Evolutionary conservation across 192 early-diverging fungal species (phyloP), one percentile per base, ranked within the genome.

Genomic region (Coemansia sp.): DNA sequence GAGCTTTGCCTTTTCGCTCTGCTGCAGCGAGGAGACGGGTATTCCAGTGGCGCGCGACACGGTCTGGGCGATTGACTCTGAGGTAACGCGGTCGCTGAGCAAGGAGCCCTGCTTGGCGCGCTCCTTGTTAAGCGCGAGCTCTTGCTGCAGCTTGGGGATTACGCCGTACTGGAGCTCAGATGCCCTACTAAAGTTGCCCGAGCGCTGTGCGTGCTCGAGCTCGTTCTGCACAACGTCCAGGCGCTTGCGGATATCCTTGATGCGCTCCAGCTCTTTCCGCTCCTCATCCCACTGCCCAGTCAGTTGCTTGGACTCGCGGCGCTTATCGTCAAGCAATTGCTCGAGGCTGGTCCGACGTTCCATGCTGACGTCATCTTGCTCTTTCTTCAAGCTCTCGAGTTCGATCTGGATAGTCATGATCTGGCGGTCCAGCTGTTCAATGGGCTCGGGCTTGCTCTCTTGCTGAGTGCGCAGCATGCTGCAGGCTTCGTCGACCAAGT

Each of bases 401-500:
- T 93, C 92, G 27, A 93, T 93, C 56, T 90, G 86, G 34, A 91
- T 81, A 8, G 90, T 92, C 66, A 93, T 88, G 32, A 92, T 89
- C 44, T 87, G 76, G 30, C 91, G 84, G 30, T 92, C 91, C 32
- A 90, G 70, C 60, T 86, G 88, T 70, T 92, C 91, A 35, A 93
- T 84, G 7, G 81, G 82, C 65, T 93, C 91, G 5, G 92, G 91
- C 63, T 91, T 90, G 76, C 88, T 89, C 67, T 92, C 91, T 64
- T 91, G 90, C 65, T 93, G 90, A 8, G 89, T 80, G 58, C 90
- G 71, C 56, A 93, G 80, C 68, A 89, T 91, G 30, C 88, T 88
- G 55, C 92, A 93, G 2, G 92, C 90, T 74, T 93, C 92, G 58
- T 93, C 92, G 5, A 93, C 82, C 24, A 93, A 67, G 73, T 93